Percentiles rank a stretch among this genome's conserved stretches.
These are phyloP conservation scores for Xylaria palmicola DNA, from an alignment of 495 filamentous ascomycete genomes.

Conservation along the genomic window DNA sequence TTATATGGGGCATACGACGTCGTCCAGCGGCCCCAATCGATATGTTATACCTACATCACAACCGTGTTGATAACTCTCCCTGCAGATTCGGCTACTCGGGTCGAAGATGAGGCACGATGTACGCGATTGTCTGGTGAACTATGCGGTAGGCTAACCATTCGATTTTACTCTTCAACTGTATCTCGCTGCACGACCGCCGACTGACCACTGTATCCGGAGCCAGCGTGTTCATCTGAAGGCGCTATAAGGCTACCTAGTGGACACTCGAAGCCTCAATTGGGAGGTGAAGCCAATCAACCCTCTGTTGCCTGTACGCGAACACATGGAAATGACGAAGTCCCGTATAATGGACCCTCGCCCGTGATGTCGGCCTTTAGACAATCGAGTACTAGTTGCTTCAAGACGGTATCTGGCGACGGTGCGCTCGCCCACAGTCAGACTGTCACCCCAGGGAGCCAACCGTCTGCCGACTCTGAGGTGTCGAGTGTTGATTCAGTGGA, in stretches of 20 bases:
- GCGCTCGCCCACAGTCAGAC: not conserved
- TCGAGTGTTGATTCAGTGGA: not conserved
- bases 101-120: not conserved
- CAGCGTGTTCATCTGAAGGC: not conserved
- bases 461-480: not conserved
- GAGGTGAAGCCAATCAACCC: not conserved
- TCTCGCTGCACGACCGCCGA: not conserved
- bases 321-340: not conserved
- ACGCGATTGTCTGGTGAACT: not conserved
- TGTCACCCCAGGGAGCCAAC: not conserved
- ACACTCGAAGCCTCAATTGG: not conserved
- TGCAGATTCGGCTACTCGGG: not conserved
- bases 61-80: slow-evolving; percentile 12
- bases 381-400: not conserved
- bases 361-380: not conserved
- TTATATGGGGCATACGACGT: not conserved
- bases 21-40: not conserved
- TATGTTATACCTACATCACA: slow-evolving; percentile 15
- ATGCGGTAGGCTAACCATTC: not conserved
- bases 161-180: not conserved
- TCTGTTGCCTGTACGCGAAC: not conserved
- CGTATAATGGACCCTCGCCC: not conserved
- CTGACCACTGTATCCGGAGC: not conserved
- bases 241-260: not conserved
- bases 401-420: not conserved